phyloP scores from a whole-genome alignment of 2,329 filamentous ascomycete genomes.

The Pseudomassariella vexata region DNA sequence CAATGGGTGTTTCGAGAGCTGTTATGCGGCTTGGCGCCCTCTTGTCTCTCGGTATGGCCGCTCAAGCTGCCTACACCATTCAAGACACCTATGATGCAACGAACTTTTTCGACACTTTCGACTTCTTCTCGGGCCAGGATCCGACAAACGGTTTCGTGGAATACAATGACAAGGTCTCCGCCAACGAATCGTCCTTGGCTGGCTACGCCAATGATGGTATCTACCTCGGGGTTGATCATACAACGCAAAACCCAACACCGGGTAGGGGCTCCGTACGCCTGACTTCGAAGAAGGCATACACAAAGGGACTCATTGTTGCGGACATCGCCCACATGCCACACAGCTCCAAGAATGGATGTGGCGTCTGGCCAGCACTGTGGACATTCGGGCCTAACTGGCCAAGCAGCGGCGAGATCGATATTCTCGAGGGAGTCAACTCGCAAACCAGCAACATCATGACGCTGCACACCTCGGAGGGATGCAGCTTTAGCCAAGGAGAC shows the following conservation, averaged over 20 bases:
- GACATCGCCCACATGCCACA: slow-evolving; percentile 70
- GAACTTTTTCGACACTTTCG: slow-evolving; percentile 53
- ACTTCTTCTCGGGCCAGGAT: slow-evolving; percentile 53
- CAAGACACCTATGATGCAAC: slow-evolving; percentile 40
- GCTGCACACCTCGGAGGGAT: slow-evolving; percentile 60
- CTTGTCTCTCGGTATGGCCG: slow-evolving; percentile 16
- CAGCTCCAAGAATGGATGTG: slow-evolving; percentile 52
- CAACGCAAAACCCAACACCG: slow-evolving; percentile 42
- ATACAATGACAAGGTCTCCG: slow-evolving; percentile 56
- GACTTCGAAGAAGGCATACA: slow-evolving; percentile 60
- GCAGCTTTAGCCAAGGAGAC: slow-evolving; percentile 45
- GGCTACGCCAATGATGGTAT: slow-evolving; percentile 48
- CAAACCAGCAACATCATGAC: slow-evolving; percentile 56
- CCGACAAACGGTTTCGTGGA: slow-evolving; percentile 72
- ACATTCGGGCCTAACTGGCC: slow-evolving; percentile 67
- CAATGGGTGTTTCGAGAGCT: slow-evolving; percentile 15
- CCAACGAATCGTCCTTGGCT: slow-evolving; percentile 53
- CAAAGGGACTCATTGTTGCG: slow-evolving; percentile 63
- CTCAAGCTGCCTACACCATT: slow-evolving; percentile 34
- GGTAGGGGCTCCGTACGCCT: slow-evolving; percentile 70
- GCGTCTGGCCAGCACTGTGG: slow-evolving; percentile 73
- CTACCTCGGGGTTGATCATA: slow-evolving; percentile 66
- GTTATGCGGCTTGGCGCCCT: slow-evolving; percentile 17
- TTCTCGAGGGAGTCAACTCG: slow-evolving; percentile 71
- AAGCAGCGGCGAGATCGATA: slow-evolving; percentile 67